phyloP scores from a whole-genome alignment of 768 basidiomycete genomes.

The Phylloporus scabripes region DNA sequence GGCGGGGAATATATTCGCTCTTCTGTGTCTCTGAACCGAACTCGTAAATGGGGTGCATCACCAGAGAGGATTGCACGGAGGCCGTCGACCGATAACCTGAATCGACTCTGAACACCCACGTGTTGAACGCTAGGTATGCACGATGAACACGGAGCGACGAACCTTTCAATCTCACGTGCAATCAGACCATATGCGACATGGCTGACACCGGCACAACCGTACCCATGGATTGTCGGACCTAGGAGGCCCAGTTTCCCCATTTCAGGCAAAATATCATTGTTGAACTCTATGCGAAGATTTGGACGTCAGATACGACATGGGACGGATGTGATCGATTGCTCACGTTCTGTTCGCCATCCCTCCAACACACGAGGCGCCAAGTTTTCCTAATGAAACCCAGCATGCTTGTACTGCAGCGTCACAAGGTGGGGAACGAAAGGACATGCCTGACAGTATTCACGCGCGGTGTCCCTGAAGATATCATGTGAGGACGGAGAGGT shows the following conservation, averaged over 20 bases:
- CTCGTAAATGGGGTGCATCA: slow-evolving; percentile 91
- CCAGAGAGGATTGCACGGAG: slow-evolving; percentile 92
- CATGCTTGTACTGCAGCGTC: background rate
- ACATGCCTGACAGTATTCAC: slow-evolving; percentile 71
- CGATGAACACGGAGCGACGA: slow-evolving; percentile 5
- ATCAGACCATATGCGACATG: slow-evolving; percentile 93
- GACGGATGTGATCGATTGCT: slow-evolving; percentile 9
- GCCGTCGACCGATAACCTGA: slow-evolving; percentile 94
- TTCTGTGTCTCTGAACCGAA: slow-evolving; percentile 90
- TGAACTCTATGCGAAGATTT: slow-evolving; percentile 51
- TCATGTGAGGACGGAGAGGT: background rate
- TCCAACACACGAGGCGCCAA: slow-evolving; percentile 85
- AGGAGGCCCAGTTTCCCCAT: slow-evolving; percentile 92
- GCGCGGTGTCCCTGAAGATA: slow-evolving; percentile 65
- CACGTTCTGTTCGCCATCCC: slow-evolving; percentile 85
- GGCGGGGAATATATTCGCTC: slow-evolving; percentile 79
- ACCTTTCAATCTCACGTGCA: slow-evolving; percentile 91
- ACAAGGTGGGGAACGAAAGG: background rate
- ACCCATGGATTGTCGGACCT: slow-evolving; percentile 89
- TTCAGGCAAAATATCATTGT: slow-evolving; percentile 70
- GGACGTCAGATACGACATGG: background rate
- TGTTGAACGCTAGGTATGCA: background rate
- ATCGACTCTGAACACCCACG: slow-evolving; percentile 58
- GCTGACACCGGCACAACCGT: slow-evolving; percentile 89
- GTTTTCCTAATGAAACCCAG: slow-evolving; percentile 51